Evolutionary conservation across 1,139 yeast species (phyloP).

Genomic region (Pichia sorboxylosa): DNA sequence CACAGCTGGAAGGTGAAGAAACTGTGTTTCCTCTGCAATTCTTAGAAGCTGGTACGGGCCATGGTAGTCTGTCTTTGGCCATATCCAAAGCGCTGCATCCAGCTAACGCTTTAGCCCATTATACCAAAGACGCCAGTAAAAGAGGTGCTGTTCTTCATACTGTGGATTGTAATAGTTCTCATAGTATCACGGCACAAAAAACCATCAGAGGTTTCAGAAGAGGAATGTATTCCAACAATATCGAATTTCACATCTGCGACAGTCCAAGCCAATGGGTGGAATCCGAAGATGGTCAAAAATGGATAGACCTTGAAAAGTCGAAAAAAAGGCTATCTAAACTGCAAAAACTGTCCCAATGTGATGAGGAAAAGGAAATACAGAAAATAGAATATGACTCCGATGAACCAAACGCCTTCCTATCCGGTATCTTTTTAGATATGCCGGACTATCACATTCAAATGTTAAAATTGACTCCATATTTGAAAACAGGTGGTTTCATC

Average conservation of each 20-base stretch:
- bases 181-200: constrained; percentile 28
- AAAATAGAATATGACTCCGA: constrained; percentile 4
- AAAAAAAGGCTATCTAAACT: constrained; percentile 1
- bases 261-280: constrained; percentile 32
- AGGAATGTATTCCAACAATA: constrained; percentile 32
- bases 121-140: constrained; percentile 7
- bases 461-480: constrained; percentile 21
- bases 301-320: constrained; percentile 11
- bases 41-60: constrained; percentile 42
- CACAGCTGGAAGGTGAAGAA: constrained; percentile 15
- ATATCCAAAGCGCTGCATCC: constrained; percentile 32
- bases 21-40: constrained; percentile 26
- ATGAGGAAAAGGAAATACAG: no score
- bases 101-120: constrained; percentile 26
- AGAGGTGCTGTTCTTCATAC: constrained; percentile 35
- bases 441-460: constrained; percentile 29
- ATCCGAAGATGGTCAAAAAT: constrained; percentile 13
- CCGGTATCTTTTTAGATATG: constrained; percentile 35
- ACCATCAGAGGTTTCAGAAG: constrained; percentile 27
- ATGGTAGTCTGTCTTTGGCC: constrained; percentile 36
- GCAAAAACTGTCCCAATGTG: not conserved
- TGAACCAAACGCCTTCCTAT: constrained; percentile 24
- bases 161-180: constrained; percentile 29
- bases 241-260: constrained; percentile 30
- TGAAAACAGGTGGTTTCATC: constrained; percentile 31